Conservation (phyloP, 2,329 filamentous ascomycete species). For the Geosmithia morbida region DNA sequence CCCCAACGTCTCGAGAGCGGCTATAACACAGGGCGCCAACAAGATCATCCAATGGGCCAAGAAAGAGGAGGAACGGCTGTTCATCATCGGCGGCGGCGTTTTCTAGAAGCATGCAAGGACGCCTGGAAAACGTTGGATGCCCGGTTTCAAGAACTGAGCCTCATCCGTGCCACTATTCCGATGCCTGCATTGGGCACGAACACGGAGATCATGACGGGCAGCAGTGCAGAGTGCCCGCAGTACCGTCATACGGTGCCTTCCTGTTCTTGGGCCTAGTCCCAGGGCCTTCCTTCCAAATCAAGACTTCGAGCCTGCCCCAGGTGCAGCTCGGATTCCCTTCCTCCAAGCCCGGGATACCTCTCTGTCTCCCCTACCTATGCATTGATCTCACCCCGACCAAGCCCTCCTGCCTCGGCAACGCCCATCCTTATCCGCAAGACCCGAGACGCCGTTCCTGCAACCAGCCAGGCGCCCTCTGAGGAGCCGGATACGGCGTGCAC, state of each 20-base stretch:
- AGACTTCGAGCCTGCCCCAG: background rate
- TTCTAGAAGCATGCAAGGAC: conserved; percentile 24
- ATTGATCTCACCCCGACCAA: background rate
- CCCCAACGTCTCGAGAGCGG: conserved; percentile 46
- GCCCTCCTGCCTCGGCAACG: too few relatives aligned
- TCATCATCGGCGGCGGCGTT: conserved; percentile 96
- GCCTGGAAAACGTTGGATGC: background rate
- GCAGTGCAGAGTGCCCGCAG: too few relatives aligned
- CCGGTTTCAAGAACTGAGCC: background rate
- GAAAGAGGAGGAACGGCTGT: conserved; percentile 81
- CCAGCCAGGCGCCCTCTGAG: too few relatives aligned
- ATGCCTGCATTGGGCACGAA: too few relatives aligned
- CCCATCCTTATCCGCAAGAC: background rate
- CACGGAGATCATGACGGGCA: too few relatives aligned
- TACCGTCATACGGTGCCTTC: background rate
- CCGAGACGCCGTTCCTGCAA: too few relatives aligned
- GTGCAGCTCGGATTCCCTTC: background rate
- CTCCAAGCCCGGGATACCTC: background rate
- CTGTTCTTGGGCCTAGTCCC: background rate
- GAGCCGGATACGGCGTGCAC: too few relatives aligned
- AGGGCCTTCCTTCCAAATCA: background rate
- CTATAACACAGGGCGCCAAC: conserved; percentile 74
- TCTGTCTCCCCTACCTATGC: background rate
- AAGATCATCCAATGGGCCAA: conserved; percentile 85
- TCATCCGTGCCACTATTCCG: too few relatives aligned